phyloP scores from a whole-genome alignment of 2,329 filamentous ascomycete species.

The Penicillium sp. region DNA sequence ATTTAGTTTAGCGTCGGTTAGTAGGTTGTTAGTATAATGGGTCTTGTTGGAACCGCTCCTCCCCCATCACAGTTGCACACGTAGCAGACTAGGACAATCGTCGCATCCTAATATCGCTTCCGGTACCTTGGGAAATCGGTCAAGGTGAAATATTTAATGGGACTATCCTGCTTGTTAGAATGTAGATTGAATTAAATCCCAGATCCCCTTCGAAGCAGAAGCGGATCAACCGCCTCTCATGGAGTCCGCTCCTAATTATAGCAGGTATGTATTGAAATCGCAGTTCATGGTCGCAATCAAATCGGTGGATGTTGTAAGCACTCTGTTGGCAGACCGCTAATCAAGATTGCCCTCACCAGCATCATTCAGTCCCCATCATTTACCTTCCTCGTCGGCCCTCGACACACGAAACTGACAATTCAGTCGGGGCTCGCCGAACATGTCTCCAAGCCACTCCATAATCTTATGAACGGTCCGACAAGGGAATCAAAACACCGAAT shows the following conservation, averaged over 20 bases:
- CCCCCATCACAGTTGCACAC: conserved; percentile 37
- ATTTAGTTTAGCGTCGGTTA: conserved; percentile 8
- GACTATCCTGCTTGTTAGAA: neutral
- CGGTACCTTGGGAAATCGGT: neutral
- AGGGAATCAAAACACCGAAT: conserved; percentile 46
- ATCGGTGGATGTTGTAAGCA: neutral
- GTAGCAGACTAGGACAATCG: conserved; percentile 30
- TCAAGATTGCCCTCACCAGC: conserved; percentile 21
- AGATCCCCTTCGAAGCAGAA: neutral
- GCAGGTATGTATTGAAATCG: conserved; percentile 31
- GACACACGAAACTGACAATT: conserved; percentile 48
- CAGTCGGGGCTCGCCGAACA: conserved; percentile 47
- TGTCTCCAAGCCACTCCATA: conserved; percentile 45
- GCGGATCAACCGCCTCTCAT: conserved; percentile 20
- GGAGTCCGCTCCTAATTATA: conserved; percentile 34
- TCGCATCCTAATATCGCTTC: neutral
- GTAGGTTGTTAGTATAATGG: conserved; percentile 16
- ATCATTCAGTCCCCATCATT: conserved; percentile 47
- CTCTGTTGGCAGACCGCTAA: neutral
- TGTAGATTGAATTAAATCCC: neutral
- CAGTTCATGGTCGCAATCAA: neutral
- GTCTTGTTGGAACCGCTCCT: conserved; percentile 1
- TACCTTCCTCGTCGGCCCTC: conserved; percentile 48
- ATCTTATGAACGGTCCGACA: conserved; percentile 48
- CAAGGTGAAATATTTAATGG: conserved; percentile 4